Evolutionary conservation across 2,329 filamentous ascomycete species (phyloP), one percentile per base, ranked within the genome.

Genomic region (Fusarium temperatum): DNA sequence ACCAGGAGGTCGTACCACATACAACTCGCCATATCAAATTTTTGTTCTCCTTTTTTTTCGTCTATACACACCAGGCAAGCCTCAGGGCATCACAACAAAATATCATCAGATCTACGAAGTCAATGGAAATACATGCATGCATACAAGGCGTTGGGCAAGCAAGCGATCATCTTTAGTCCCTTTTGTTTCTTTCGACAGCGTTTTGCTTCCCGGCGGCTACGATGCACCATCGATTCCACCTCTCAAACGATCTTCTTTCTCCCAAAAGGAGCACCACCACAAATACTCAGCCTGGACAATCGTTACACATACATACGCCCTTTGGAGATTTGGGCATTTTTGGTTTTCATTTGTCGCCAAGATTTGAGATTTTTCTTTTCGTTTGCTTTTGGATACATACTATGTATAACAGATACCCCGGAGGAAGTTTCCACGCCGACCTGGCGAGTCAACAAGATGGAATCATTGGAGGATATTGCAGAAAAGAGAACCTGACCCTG

Each of bases 371-470:
- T 69, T 66, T 58, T 70, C 59, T 66, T 56, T 68, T 65, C 48
- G 44, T 50, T 68, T 67, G 53, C 13, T 67, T 77, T 73, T 68
- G 70, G 67, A 77, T 72, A 68, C 57, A 74, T 70, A 70, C 36
- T 63, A 73, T 78, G 76, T 78, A 78, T 63, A 78, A 77, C 75
- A 78, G 75, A 78, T 78, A 78, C 77, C 77, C 77, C 73, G 53
- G 65, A 72, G 64, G 73, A 68, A 77, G 72, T 76, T 73, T 75
- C 47, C 53, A 60, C 59, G 67, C 59, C 67, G 39, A 54, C 54
- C 59, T 66, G 72, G 75, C 70, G 72, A 72, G 67, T 59, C 48
- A 56, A 59, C 63, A 62, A 75, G 66, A 70, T 59, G 66, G 53
- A 75, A 66, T 57, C 67, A 74, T 65, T 69, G 59, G 68, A 53